Evolutionary conservation across 2,329 filamentous ascomycete species (phyloP).

Genomic region (Magnaporthiopsis incrustans): DNA sequence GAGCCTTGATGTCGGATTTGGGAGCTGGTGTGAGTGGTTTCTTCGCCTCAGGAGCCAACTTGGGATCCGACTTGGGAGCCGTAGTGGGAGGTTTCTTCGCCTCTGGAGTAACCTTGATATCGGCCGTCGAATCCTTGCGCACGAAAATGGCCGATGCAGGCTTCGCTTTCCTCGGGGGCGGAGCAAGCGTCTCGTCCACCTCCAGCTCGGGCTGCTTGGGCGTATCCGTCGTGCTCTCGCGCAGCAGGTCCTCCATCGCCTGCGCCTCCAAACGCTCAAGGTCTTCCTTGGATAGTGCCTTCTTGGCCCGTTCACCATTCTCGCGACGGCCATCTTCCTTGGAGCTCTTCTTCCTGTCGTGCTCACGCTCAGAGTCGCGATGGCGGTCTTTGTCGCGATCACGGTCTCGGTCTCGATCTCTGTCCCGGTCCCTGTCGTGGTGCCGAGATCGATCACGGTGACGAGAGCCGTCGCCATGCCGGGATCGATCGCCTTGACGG

Average conservation of each 20-base stretch:
- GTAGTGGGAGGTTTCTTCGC: conserved; percentile 9
- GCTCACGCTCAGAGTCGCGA: conserved; percentile 15
- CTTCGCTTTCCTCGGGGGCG: conserved; percentile 39
- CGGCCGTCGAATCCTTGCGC: conserved; percentile 17
- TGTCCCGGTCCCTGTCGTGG: conserved; percentile 19
- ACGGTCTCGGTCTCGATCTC: conserved; percentile 20
- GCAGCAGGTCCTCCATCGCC: conserved; percentile 48
- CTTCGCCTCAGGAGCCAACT: conserved; percentile 12
- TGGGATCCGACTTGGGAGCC: conserved; percentile 4
- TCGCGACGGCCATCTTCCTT: conserved; percentile 27
- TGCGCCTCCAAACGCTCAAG: conserved; percentile 49
- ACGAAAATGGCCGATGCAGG: conserved; percentile 46
- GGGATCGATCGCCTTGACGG: conserved; percentile 24
- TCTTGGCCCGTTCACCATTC: conserved; percentile 38
- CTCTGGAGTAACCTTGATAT: conserved; percentile 13
- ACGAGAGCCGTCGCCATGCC: conserved; percentile 10
- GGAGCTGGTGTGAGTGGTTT: conserved; percentile 4
- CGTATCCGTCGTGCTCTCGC: conserved; percentile 46
- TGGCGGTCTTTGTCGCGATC: conserved; percentile 25
- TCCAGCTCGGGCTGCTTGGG: conserved; percentile 46
- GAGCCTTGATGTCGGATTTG: conserved; percentile 18
- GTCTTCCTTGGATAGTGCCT: conserved; percentile 50
- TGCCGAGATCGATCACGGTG: conserved; percentile 16
- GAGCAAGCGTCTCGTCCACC: conserved; percentile 46
- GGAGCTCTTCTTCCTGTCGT: conserved; percentile 20